Conservation (phyloP, 169 alveolate genomes). For the Eimeria praecox region DNA sequence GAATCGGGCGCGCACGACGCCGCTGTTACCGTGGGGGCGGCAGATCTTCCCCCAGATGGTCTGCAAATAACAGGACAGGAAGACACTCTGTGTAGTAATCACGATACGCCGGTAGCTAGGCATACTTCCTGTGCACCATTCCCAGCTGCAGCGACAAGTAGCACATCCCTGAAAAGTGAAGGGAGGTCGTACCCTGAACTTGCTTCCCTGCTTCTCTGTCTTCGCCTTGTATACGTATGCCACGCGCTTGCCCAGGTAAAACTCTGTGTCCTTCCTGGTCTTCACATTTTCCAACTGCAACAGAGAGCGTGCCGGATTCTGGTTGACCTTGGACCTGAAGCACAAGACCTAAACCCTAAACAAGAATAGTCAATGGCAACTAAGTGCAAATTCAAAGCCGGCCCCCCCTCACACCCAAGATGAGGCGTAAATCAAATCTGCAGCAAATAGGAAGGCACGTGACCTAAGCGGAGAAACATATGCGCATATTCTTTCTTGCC, state of each 20-base stretch:
- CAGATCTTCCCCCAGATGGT: slow-evolving; percentile 98
- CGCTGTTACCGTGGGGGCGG: slow-evolving; percentile 98
- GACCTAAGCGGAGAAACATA: not conserved
- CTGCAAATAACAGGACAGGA: slow-evolving; percentile 4
- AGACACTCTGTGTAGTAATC: not conserved
- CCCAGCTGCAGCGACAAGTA: not conserved
- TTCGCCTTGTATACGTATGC: slow-evolving; percentile 98
- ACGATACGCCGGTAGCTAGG: too few relatives aligned
- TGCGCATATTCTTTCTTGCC: not conserved
- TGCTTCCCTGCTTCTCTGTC: slow-evolving; percentile 94
- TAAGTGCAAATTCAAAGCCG: not conserved
- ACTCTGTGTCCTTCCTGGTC: slow-evolving; percentile 96
- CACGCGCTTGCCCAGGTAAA: slow-evolving; percentile 98
- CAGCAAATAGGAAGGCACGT: not conserved
- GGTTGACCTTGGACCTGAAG: slow-evolving; percentile 96
- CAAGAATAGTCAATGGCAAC: not conserved
- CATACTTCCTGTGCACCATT: not conserved
- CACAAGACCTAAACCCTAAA: not conserved
- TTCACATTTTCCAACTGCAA: slow-evolving; percentile 97
- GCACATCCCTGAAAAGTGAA: not conserved
- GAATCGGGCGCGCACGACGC: slow-evolving; percentile 98
- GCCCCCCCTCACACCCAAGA: not conserved
- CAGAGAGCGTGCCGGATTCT: slow-evolving; percentile 96
- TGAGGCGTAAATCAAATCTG: not conserved
- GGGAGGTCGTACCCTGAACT: slow-evolving; percentile 91